These are phyloP conservation scores for Chrysopogon serrulatus DNA, from an alignment of 176 grass and related monocot species.

Conservation along the genomic window DNA sequence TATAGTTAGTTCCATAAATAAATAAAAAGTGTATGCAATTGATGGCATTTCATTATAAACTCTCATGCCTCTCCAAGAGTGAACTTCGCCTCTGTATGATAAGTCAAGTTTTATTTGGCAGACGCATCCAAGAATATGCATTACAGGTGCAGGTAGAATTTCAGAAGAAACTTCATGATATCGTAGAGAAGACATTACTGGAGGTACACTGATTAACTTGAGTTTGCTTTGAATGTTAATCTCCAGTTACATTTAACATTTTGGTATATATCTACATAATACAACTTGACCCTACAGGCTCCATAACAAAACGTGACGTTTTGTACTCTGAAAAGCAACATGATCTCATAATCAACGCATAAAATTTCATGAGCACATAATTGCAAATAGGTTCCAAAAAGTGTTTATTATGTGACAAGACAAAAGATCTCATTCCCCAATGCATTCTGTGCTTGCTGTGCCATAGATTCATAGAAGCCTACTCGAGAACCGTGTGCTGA, in stretches of 20 bases:
- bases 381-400: background rate
- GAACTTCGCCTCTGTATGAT: background rate
- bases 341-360: background rate
- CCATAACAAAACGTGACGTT: background rate
- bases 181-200: background rate
- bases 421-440: background rate
- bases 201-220: background rate
- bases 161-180: constrained; percentile 12
- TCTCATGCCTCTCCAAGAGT: background rate
- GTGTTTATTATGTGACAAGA: background rate
- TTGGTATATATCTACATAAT: background rate
- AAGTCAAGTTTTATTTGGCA: background rate
- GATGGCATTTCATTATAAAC: background rate
- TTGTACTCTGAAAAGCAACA: background rate
- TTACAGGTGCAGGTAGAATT: background rate
- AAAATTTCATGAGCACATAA: background rate
- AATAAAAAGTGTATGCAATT: background rate
- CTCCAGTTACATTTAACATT: background rate
- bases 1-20: background rate
- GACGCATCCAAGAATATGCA: background rate
- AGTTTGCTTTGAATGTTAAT: background rate
- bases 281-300: background rate
- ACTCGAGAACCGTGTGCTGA: background rate
- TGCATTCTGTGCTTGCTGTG: background rate
- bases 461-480: background rate